These are phyloP conservation scores for Fusarium torreyae DNA, from an alignment of 2,329 filamentous ascomycete genomes.

Conservation along the genomic window DNA sequence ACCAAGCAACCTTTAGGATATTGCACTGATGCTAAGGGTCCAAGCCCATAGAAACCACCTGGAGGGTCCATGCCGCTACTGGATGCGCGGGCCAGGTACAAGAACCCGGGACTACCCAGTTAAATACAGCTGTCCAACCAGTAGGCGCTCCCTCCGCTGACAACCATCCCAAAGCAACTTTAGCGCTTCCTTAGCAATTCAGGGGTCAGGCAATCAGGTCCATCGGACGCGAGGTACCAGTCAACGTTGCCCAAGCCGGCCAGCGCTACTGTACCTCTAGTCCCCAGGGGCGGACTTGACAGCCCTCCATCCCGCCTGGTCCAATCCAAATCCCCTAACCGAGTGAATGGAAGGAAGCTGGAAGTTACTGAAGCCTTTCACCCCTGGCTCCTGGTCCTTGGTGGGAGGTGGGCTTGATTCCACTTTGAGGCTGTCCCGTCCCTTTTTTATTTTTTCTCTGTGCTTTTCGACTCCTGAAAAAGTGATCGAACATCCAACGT, in stretches of 20 bases:
- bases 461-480: slow-evolving; percentile 38
- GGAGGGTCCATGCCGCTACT: slow-evolving; percentile 42
- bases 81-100: slow-evolving; percentile 43
- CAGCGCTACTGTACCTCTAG: slow-evolving; percentile 42
- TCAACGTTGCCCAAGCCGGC: slow-evolving; percentile 31
- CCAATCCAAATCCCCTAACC: slow-evolving; percentile 13
- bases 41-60: slow-evolving; percentile 28
- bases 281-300: slow-evolving; percentile 44
- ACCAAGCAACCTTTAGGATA: slow-evolving; percentile 19
- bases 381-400: slow-evolving; percentile 12
- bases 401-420: slow-evolving; percentile 33
- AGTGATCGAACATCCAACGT: slow-evolving; percentile 31
- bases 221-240: slow-evolving; percentile 40
- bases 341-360: slow-evolving; percentile 39
- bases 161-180: slow-evolving; percentile 17
- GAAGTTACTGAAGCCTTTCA: slow-evolving; percentile 30
- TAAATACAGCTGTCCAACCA: slow-evolving; percentile 29
- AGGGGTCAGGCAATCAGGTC: slow-evolving; percentile 41
- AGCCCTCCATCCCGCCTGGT: slow-evolving; percentile 36
- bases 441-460: slow-evolving; percentile 34
- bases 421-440: slow-evolving; percentile 35
- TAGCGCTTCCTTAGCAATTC: slow-evolving; percentile 28
- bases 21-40: slow-evolving; percentile 42
- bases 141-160: slow-evolving; percentile 35
- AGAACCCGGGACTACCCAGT: slow-evolving; percentile 27